These are phyloP conservation scores for Prunus persica DNA, from an alignment of 306 rosid species.

Conservation along the genomic window Prunus_persica_NCBIv2 NC_034009.1:41418001-41418500, in stretches of 20 bases:
- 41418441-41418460: not conserved
- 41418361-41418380: slow-evolving; percentile 7
- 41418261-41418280: not conserved
- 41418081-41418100: too few species aligned
- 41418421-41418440: not conserved
- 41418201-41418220: not conserved
- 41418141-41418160: too few species aligned
- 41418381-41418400: not conserved
- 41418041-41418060: too few species aligned
- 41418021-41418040: too few species aligned
- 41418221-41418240: not conserved
- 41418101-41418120: too few species aligned
- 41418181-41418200: not conserved
- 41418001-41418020: too few species aligned
- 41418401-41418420: not conserved
- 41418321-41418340: not conserved
- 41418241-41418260: not conserved
- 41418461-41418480: not conserved
- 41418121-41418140: too few species aligned
- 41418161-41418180: too few species aligned
- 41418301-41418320: not conserved
- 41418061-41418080: too few species aligned
- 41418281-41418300: not conserved
- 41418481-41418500: not conserved
- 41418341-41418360: slow-evolving; percentile 7